Conservation (phyloP, 148 eudicot species). For the Spergularia bocconei region DNA sequence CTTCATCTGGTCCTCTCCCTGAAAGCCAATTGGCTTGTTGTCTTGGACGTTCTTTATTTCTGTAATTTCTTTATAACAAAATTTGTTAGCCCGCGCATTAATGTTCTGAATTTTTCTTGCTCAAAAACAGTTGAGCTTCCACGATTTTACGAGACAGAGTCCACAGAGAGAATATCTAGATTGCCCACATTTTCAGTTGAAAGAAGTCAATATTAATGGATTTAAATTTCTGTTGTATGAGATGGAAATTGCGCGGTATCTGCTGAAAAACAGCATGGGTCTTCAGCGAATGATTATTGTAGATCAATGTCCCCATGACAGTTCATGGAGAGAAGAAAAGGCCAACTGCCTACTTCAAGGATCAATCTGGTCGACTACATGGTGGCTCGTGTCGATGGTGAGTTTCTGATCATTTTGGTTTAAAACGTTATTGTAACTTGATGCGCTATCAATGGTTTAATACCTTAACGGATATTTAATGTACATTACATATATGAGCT, state of each 20-base stretch:
- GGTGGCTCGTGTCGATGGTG: too few relatives aligned
- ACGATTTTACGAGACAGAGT: not conserved
- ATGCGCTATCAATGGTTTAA: too few relatives aligned
- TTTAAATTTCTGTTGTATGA: not conserved
- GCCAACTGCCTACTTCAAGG: not conserved
- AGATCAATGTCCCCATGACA: not conserved
- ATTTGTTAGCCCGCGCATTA: too few relatives aligned
- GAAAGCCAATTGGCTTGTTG: too few relatives aligned
- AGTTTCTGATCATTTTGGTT: too few relatives aligned
- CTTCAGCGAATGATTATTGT: constrained; percentile 4
- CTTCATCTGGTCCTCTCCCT: too few relatives aligned
- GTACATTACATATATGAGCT: too few relatives aligned
- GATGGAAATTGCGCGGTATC: constrained; percentile 4
- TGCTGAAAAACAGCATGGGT: not conserved
- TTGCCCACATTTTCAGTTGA: not conserved
- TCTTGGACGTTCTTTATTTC: too few relatives aligned
- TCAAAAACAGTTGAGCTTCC: not conserved
- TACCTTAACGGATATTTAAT: too few relatives aligned
- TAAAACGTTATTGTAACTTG: too few relatives aligned
- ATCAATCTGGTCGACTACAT: too few relatives aligned
- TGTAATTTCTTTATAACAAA: too few relatives aligned
- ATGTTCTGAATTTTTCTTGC: not conserved
- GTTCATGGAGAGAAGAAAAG: not conserved
- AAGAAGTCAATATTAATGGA: not conserved
- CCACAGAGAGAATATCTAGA: not conserved